Evolutionary conservation across 345 rosid genomes (phyloP), one percentile per base, ranked within the genome.

Genomic region (Schrenkiella parvula): DNA sequence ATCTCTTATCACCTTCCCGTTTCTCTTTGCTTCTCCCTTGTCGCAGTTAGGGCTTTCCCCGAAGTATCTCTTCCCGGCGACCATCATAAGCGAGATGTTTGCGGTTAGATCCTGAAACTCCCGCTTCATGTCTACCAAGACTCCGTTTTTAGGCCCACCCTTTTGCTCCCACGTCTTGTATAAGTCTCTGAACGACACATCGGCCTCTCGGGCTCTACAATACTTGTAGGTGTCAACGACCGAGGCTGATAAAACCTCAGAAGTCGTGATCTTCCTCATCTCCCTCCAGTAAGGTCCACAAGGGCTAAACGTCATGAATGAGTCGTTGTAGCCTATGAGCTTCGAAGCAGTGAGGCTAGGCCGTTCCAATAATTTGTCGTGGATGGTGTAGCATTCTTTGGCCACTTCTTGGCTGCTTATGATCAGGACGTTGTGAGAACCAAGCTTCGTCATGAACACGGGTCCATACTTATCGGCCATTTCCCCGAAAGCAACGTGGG

Each of bases 221-320:
- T 65, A 37, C 62, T 54, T 68, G n/a, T 62, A 73, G 2, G 35
- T 62, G 44, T 83, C 84, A 4, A 82, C 50, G 14, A 76, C 72
- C 25, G 68, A 55, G 38, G 68, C 64, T 0, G 85, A 81, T 1
- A 85, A 75, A 1, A 81, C 47, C 62, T 81, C 79, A 0, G 38
- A 17, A 5, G 14, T 32, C 0, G 75, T 18, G 5, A 82, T 70
- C 22, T 85, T 85, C 15, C 86, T 71, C 68, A 78, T 57, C 21
- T 83, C 81, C 11, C 85, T 80, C 89, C 89, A 85, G 64, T 75
- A 82, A 2, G 72, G 29, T 9, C 73, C 47, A 4, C 68, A 37
- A n/a, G 85, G 84, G 29, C 72, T 25, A 51, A 84, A 80, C 7
- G 51, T 62, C 43, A 82, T 62, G 46, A 68, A 60, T 37, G 75